phyloP scores from a whole-genome alignment of 1,284 basidiomycete species.

The Psilocybe mexicana region DNA sequence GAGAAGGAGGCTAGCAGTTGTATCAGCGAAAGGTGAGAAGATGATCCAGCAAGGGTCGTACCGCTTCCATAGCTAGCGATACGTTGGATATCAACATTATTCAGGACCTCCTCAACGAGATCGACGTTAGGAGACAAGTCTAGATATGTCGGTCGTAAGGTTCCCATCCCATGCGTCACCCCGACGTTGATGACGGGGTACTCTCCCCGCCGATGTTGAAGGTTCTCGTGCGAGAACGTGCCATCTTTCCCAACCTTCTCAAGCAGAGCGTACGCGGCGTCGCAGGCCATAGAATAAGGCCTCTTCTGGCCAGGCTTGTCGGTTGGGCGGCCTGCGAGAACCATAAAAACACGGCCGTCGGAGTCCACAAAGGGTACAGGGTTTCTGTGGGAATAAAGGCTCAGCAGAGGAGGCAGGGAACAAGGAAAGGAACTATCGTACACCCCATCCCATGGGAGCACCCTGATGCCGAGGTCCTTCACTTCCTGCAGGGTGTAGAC shows the following conservation, averaged over 20 bases:
- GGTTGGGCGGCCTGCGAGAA: background rate
- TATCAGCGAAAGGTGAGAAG: background rate
- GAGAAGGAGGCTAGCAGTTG: background rate
- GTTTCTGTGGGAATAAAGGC: background rate
- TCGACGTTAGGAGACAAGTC: background rate
- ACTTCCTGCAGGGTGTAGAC: background rate
- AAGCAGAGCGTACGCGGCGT: background rate
- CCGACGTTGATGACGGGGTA: conserved; percentile 5
- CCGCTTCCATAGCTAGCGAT: background rate
- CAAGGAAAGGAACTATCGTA: background rate
- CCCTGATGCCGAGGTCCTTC: background rate
- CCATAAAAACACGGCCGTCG: background rate
- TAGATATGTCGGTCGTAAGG: background rate
- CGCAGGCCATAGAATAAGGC: background rate
- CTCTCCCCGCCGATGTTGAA: background rate
- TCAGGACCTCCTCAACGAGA: conserved; percentile 1
- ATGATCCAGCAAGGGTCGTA: background rate
- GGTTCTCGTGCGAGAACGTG: background rate
- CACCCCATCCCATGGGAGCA: background rate
- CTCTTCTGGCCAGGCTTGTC: background rate
- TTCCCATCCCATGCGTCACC: conserved; percentile 13
- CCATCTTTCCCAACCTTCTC: background rate
- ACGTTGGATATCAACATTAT: background rate
- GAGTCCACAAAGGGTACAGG: background rate
- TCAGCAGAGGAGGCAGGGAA: background rate